Evolutionary conservation across 1,139 yeast species (phyloP), one percentile per base, ranked within the genome.

Genomic region (Magnusiomyces tetraspermus): DNA sequence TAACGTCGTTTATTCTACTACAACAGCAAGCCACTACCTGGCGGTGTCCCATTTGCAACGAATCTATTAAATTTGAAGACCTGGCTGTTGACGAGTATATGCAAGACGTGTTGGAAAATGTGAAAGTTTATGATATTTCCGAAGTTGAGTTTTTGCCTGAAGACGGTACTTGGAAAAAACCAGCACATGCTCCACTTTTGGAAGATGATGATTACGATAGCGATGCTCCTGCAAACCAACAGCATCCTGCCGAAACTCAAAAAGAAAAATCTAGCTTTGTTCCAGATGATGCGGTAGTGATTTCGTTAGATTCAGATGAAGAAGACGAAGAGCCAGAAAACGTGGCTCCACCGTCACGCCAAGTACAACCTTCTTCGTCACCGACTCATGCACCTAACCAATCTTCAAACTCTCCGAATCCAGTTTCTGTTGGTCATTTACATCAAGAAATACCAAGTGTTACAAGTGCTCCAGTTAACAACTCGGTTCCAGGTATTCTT

Each of bases 141-240:
- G 66, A 69, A 28, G 66, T 73, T 31, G 66, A 63, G 26, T 63
- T 73, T 17, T 58, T 61, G 24, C 66, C 72, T 0, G 33, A 28
- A n/a, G 67, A 69, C 46, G 76, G 76, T 10, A 44, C 60, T 1
- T 73, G 76, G 75, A 52, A 50, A 6, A 49, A 58, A 17, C 61
- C 59, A 1, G 51, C 52, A 45, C 51, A 53, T 24, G 46, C 56
- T 38, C 48, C 41, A 17, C 48, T 52, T 10, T 17, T 54, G 17
- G 47, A 52, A 41, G 55, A 51, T 19, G 57, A 52, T 24, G 55
- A 50, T 11, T 63, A 58, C 22, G 53, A 57, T 6, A 57, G 56
- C 31, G 54, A 53, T 46, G 92, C 0, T 92, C 94, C 92, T 94
- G 85, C 54, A 85, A 11, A 28, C 6, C 33, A 11, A 28, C 33